phyloP scores from a whole-genome alignment of 805 yeast genomes.

The Torulaspora indica region DNA sequence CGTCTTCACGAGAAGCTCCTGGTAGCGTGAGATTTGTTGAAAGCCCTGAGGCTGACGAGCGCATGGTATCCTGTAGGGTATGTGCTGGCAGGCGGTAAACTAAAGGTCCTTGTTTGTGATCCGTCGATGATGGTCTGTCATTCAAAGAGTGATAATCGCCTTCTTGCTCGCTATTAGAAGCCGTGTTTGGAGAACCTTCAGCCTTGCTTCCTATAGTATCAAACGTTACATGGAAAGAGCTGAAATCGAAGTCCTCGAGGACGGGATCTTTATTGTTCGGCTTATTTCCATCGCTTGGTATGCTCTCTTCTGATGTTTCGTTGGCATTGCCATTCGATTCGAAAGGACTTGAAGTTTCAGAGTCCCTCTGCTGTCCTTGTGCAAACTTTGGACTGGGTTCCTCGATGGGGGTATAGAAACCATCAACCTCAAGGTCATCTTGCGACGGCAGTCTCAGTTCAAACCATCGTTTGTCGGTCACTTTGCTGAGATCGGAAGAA shows the following conservation, averaged over 20 bases:
- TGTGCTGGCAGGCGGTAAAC: conserved; percentile 15
- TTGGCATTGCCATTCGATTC: conserved; percentile 8
- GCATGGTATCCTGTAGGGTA: neutral
- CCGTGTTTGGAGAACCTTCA: conserved; percentile 7
- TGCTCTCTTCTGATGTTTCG: conserved; percentile 12
- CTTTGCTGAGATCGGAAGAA: conserved; percentile 17
- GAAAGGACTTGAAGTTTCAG: conserved; percentile 11
- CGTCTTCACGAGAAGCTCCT: conserved; percentile 11
- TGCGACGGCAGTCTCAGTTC: conserved; percentile 26
- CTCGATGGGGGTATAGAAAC: conserved; percentile 13
- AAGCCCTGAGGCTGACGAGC: conserved; percentile 1
- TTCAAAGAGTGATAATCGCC: neutral
- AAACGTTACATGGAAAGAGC: conserved; percentile 34
- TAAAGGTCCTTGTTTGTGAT: conserved; percentile 9
- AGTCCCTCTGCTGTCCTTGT: neutral
- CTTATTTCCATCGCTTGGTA: conserved; percentile 1
- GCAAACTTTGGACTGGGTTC: conserved; percentile 9
- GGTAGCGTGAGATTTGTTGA: conserved; percentile 8
- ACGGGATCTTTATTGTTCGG: conserved; percentile 8
- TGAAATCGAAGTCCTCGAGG: conserved; percentile 32
- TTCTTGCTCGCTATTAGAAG: neutral
- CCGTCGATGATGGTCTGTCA: neutral
- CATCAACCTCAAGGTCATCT: conserved; percentile 19
- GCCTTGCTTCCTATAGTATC: conserved; percentile 16
- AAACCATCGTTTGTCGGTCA: conserved; percentile 19